Evolutionary conservation across 2,329 filamentous ascomycete species (phyloP), one percentile per base, ranked within the genome.

Genomic region (Diaporthe citri): DNA sequence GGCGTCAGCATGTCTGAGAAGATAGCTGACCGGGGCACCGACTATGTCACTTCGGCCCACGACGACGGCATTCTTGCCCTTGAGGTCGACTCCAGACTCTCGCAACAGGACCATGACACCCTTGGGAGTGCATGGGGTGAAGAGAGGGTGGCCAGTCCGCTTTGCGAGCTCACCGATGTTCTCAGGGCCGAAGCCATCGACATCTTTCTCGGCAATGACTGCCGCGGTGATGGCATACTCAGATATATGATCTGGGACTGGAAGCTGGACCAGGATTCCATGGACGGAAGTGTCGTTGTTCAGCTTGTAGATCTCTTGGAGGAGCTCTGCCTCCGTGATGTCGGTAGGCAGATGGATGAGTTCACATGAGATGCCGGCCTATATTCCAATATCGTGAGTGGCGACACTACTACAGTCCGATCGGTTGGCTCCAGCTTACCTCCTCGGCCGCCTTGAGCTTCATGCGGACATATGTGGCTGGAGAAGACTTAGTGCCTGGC

Each of bases 81-180:
- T 90, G 72, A 97, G 88, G 73, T 97, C 91, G 55, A 99, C 91
- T 10, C 95, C 96, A 28, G 93, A 92, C 83, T 97, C 94, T 82
- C 95, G 86, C 75, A 99, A 88, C 79, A 99, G 89, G 56, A 94
- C 94, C 96, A 99, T 98, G 81, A 98, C 94, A 81, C 97, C 97
- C 87, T 98, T 96, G 71, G 97, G 97, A 2, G 97, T 99, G 89
- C 97, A 99, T 62, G 97, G 97, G 57, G 94, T 91, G 86, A 99
- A 99, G 77, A 95, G 89, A 62, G 97, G 97, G 78, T 90, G 91
- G 59, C 97, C 97, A 69, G 97, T 96, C 80, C 95, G 93, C 90
- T 99, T 99, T 80, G 97, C 96, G 79, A 99, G 90, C 87, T 98
- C 96, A 78, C 97, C 97, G 82, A 99, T 98, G 87, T 98, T 99